Conservation (phyloP, 2,329 filamentous ascomycete genomes). For the Phyllosticta ampelicida region DNA sequence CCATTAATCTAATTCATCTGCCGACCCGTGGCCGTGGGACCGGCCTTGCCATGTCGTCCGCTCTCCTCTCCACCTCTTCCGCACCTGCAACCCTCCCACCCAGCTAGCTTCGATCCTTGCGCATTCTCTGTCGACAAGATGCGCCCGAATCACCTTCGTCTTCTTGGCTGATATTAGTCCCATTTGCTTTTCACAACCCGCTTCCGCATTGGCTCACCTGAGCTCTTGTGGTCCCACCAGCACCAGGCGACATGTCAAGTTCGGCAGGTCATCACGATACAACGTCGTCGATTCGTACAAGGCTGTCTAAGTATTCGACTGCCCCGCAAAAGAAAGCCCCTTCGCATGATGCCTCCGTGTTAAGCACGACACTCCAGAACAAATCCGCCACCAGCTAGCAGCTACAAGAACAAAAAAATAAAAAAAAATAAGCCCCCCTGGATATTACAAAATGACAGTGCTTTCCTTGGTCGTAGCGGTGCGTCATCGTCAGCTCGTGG, state of each 20-base stretch:
- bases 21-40: too few relatives aligned
- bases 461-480: not conserved
- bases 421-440: not conserved
- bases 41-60: too few relatives aligned
- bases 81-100: too few relatives aligned
- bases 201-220: too few relatives aligned
- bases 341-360: not conserved
- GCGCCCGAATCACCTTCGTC: too few relatives aligned
- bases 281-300: not conserved
- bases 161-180: not conserved
- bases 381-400: not conserved
- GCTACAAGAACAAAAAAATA: not conserved
- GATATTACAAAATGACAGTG: not conserved
- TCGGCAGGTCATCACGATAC: not conserved
- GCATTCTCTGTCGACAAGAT: too few relatives aligned
- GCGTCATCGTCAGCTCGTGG: not conserved
- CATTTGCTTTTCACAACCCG: not conserved
- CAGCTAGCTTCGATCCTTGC: too few relatives aligned
- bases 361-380: not conserved
- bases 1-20: too few relatives aligned
- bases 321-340: not conserved
- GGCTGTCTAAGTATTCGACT: not conserved
- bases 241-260: not conserved
- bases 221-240: too few relatives aligned
- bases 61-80: too few relatives aligned